These are phyloP conservation scores for Limnomonas spitsbergensis DNA, from an alignment of 139 green algal species.

Conservation along the genomic window DNA sequence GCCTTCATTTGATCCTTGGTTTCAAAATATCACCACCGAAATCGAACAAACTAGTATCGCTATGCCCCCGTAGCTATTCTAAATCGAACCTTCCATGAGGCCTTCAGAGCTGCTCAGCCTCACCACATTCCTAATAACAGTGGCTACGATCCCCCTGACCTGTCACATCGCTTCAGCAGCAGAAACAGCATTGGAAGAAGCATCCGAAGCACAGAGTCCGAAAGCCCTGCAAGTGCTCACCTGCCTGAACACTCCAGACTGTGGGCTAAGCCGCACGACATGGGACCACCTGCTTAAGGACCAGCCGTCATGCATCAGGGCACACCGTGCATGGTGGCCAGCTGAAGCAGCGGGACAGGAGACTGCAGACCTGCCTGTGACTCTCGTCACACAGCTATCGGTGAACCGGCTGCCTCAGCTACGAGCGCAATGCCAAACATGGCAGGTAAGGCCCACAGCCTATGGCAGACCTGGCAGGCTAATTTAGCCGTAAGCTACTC, in stretches of 20 bases:
- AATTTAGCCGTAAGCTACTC: too few relatives aligned
- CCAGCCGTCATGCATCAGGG: constrained; percentile 23
- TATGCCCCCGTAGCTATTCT: too few relatives aligned
- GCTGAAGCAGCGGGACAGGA: not conserved
- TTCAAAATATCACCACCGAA: too few relatives aligned
- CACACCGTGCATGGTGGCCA: constrained; percentile 31
- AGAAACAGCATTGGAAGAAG: not conserved
- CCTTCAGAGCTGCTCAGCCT: too few relatives aligned
- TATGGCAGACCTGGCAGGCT: too few relatives aligned
- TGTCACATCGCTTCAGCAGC: too few relatives aligned
- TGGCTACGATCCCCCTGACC: too few relatives aligned
- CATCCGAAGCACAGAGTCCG: not conserved
- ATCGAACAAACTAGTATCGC: too few relatives aligned
- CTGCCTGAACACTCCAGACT: not conserved
- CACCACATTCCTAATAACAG: too few relatives aligned
- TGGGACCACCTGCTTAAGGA: constrained; percentile 38
- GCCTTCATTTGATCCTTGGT: too few relatives aligned
- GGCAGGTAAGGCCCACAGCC: too few relatives aligned
- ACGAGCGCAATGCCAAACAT: constrained; percentile 29
- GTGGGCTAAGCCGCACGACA: constrained; percentile 8
- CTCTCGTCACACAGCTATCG: constrained; percentile 42
- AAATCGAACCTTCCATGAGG: too few relatives aligned
- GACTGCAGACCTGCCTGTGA: constrained; percentile 22
- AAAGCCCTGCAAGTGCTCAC: not conserved
- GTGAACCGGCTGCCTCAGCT: constrained; percentile 29